phyloP scores from a whole-genome alignment of 2,329 filamentous ascomycete species.

The Pezicula radicicola region DNA sequence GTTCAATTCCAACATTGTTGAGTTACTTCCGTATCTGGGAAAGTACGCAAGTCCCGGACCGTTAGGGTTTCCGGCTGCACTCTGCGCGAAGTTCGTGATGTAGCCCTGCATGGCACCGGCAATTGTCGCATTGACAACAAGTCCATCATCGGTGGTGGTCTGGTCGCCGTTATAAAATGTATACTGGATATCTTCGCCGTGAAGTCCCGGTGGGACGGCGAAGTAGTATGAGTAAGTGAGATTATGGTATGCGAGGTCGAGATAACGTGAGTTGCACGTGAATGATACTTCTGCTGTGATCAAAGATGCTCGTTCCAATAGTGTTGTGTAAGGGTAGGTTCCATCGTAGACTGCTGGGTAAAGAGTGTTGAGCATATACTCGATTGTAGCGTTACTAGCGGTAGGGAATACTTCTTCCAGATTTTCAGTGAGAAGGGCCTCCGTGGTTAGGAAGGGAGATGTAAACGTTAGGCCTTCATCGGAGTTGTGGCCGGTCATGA shows the following conservation, averaged over 20 bases:
- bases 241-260: constrained; percentile 41
- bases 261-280: constrained; percentile 47
- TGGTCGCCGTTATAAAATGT: constrained; percentile 40
- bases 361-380: background rate
- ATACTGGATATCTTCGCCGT: constrained; percentile 45
- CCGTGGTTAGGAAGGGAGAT: constrained; percentile 24
- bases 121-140: constrained; percentile 16
- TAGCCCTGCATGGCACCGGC: constrained; percentile 29
- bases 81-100: constrained; percentile 24
- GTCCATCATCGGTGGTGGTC: constrained; percentile 7
- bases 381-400: background rate
- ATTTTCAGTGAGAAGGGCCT: constrained; percentile 8
- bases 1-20: background rate
- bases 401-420: background rate
- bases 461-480: constrained; percentile 40
- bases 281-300: constrained; percentile 40
- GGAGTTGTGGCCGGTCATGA: constrained; percentile 43
- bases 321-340: constrained; percentile 15
- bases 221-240: constrained; percentile 49
- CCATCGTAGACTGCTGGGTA: constrained; percentile 3
- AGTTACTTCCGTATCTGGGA: background rate
- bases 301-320: constrained; percentile 37
- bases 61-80: constrained; percentile 22
- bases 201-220: constrained; percentile 44
- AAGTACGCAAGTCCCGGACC: background rate